Percentiles rank a stretch among this genome's conserved stretches.
Evolutionary conservation across 2,329 filamentous ascomycete species (phyloP).

Genomic region (Daldinia eschscholtzii): DNA sequence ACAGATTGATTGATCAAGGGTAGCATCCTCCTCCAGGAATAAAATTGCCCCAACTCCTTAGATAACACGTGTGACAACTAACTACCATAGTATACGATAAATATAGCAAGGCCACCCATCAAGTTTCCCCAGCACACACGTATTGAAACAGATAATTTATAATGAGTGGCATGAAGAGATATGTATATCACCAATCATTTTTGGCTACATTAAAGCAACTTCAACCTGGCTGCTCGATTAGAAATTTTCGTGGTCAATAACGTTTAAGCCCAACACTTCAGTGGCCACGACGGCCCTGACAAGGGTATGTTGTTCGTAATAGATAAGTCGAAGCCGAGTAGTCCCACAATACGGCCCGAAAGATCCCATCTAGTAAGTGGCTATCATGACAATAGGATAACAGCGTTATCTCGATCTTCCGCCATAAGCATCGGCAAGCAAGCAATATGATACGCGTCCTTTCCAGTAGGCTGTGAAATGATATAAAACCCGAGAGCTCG

Average conservation of each 20-base stretch:
- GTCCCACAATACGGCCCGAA: not conserved
- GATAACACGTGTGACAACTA: conserved; percentile 7
- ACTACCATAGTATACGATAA: conserved; percentile 17
- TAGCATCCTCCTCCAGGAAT: conserved; percentile 17
- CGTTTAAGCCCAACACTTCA: not conserved
- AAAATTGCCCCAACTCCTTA: conserved; percentile 1
- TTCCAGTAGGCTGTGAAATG: not conserved
- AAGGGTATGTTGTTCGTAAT: conserved; percentile 1
- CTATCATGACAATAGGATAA: not conserved
- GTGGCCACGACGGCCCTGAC: not conserved
- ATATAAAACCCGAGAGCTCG: not conserved
- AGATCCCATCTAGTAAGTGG: not conserved
- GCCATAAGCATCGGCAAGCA: not conserved
- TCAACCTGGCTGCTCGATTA: conserved; percentile 8
- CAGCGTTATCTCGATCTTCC: not conserved
- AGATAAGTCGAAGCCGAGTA: not conserved
- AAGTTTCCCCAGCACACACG: conserved; percentile 5
- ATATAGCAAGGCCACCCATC: conserved; percentile 6
- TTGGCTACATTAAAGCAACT: conserved; percentile 6
- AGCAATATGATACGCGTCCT: not conserved
- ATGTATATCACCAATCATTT: conserved; percentile 16
- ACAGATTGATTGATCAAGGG: conserved; percentile 22
- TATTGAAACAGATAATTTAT: conserved; percentile 4
- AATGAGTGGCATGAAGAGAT: conserved; percentile 12
- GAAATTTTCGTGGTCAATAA: not conserved